Evolutionary conservation across 768 basidiomycete species (phyloP).

Genomic region (Boletus barrowsii): DNA sequence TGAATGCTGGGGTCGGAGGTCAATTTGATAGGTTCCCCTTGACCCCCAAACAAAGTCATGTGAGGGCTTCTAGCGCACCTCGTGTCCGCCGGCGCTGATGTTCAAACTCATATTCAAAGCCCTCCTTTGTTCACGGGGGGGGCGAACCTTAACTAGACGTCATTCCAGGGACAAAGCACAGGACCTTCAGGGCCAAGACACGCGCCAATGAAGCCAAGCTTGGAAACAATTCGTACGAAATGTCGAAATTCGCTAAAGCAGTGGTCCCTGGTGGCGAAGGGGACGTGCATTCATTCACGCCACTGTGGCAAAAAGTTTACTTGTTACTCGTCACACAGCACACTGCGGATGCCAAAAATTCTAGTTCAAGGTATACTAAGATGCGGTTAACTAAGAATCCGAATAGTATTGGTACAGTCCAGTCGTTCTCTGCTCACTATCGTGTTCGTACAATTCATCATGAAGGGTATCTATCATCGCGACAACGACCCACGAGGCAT

Average conservation of each 20-base stretch:
- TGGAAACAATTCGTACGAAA: slow-evolving; percentile 10
- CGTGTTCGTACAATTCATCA: slow-evolving; percentile 27
- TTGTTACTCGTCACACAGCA: not conserved
- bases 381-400: slow-evolving; percentile 30
- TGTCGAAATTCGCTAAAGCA: slow-evolving; percentile 14
- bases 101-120: slow-evolving; percentile 6
- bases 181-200: slow-evolving; percentile 1
- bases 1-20: too few relatives aligned
- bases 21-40: slow-evolving; percentile 10
- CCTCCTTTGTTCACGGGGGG: slow-evolving; percentile 6
- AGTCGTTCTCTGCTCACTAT: slow-evolving; percentile 25
- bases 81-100: slow-evolving; percentile 16
- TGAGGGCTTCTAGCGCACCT: slow-evolving; percentile 29
- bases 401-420: slow-evolving; percentile 33
- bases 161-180: slow-evolving; percentile 13
- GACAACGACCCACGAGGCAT: slow-evolving; percentile 24
- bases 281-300: slow-evolving; percentile 8
- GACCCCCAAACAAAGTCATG: slow-evolving; percentile 21
- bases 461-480: slow-evolving; percentile 34
- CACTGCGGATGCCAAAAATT: slow-evolving; percentile 26
- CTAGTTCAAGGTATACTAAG: slow-evolving; percentile 37
- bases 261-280: slow-evolving; percentile 26
- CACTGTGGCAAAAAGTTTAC: slow-evolving; percentile 1
- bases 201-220: slow-evolving; percentile 9
- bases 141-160: slow-evolving; percentile 21